phyloP scores from a whole-genome alignment of 1,284 basidiomycete species.

The Cryptococcus deneoformans region DNA sequence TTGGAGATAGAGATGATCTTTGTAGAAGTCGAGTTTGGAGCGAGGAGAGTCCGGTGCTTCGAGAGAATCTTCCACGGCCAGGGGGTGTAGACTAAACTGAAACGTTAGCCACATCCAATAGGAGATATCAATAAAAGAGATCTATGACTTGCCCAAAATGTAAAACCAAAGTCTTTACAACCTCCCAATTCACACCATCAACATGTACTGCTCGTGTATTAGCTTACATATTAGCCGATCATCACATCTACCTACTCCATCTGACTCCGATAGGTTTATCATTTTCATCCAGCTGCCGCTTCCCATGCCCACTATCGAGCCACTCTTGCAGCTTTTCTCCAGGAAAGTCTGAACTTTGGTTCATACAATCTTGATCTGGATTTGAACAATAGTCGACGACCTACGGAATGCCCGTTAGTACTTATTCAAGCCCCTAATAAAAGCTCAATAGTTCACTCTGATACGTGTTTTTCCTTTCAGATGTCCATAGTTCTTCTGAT shows the following conservation, averaged over 20 bases:
- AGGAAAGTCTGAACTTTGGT: slow-evolving; percentile 41
- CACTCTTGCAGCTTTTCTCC: slow-evolving; percentile 41
- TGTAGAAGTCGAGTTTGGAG: slow-evolving; percentile 49
- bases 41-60: slow-evolving; percentile 43
- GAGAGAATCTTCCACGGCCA: slow-evolving; percentile 49
- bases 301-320: slow-evolving; percentile 35
- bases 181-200: slow-evolving; percentile 49
- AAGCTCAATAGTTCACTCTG: slow-evolving; percentile 22
- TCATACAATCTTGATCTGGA: slow-evolving; percentile 36
- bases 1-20: slow-evolving; percentile 48
- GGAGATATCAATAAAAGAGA: background rate
- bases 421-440: background rate
- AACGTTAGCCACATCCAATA: background rate
- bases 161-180: slow-evolving; percentile 45
- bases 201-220: slow-evolving; percentile 36
- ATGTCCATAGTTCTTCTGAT: slow-evolving; percentile 42
- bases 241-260: slow-evolving; percentile 38
- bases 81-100: slow-evolving; percentile 43
- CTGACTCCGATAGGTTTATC: slow-evolving; percentile 37
- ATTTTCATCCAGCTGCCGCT: slow-evolving; percentile 25
- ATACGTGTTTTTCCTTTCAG: slow-evolving; percentile 30
- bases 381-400: slow-evolving; percentile 47
- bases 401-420: slow-evolving; percentile 11
- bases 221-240: background rate
- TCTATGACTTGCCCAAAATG: slow-evolving; percentile 33